These are phyloP conservation scores for Verticillium albo-atrum DNA, from an alignment of 2,329 filamentous ascomycete genomes.

Conservation along the genomic window DNA sequence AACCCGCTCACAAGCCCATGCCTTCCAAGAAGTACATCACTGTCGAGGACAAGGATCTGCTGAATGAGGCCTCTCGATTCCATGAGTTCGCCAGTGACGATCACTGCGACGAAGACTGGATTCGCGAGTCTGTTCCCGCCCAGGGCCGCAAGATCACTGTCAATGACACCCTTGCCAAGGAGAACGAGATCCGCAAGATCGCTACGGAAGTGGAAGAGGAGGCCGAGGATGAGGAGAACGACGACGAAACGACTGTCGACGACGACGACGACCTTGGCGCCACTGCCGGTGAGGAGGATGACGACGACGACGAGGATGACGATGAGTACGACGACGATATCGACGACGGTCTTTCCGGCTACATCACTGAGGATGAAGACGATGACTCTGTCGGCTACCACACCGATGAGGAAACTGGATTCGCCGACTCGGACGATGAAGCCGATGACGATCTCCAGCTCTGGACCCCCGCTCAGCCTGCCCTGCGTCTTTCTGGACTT, in stretches of 20 bases:
- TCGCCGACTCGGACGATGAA: conserved; percentile 65
- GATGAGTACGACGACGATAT: conserved; percentile 49
- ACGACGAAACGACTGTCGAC: conserved; percentile 31
- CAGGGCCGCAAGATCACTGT: conserved; percentile 74
- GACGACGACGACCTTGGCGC: conserved; percentile 42
- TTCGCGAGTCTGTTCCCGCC: conserved; percentile 61
- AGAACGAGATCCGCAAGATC: conserved; percentile 80
- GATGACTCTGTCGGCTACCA: conserved; percentile 64
- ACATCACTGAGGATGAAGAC: conserved; percentile 44
- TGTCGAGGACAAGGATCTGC: conserved; percentile 44
- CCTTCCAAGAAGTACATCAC: conserved; percentile 44
- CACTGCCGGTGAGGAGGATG: conserved; percentile 44
- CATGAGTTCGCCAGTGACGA: conserved; percentile 88
- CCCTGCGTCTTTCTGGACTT: conserved; percentile 28
- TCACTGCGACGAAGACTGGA: conserved; percentile 86
- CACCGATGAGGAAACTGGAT: conserved; percentile 66
- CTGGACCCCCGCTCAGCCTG: conserved; percentile 46
- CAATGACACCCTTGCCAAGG: conserved; percentile 83
- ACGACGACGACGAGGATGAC: conserved; percentile 47
- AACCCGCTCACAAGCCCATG: conserved; percentile 16
- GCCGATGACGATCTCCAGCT: conserved; percentile 53
- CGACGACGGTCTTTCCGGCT: conserved; percentile 27
- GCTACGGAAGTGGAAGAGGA: conserved; percentile 91
- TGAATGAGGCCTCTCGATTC: conserved; percentile 60
- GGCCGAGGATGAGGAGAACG: conserved; percentile 67